Conservation (phyloP, 2,329 filamentous ascomycete species). For the Knoxdaviesia proteae region DNA sequence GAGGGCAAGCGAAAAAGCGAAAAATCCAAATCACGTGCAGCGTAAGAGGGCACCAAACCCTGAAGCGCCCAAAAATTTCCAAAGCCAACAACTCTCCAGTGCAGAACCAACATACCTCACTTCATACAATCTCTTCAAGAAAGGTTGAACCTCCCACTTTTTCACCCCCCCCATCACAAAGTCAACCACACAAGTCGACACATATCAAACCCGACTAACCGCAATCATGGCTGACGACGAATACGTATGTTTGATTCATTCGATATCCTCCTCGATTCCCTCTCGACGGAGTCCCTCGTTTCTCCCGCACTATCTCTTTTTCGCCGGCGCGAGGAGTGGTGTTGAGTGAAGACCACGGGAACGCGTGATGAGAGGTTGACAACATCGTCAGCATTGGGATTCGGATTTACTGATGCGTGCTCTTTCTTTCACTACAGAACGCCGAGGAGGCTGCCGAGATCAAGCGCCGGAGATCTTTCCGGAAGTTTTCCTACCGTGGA, state of each 20-base stretch:
- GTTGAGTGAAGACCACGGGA: not conserved
- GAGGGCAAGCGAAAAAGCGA: no score
- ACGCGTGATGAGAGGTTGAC: constrained; percentile 2
- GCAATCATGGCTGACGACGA: constrained; percentile 66
- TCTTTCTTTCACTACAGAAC: constrained; percentile 37
- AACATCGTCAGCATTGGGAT: not conserved
- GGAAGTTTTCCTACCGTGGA: constrained; percentile 99
- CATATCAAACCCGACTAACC: constrained; percentile 13
- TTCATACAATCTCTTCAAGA: no score
- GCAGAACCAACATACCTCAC: no score
- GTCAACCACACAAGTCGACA: constrained; percentile 5
- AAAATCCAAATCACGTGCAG: not conserved
- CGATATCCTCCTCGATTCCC: constrained; percentile 8
- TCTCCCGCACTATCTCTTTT: constrained; percentile 1
- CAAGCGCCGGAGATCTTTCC: constrained; percentile 99
- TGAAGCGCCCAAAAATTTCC: constrained; percentile 4
- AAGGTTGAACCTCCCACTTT: no score
- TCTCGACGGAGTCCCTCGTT: constrained; percentile 5
- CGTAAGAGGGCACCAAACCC: constrained; percentile 5
- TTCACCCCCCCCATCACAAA: constrained; percentile 2
- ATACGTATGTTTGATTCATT: constrained; percentile 45
- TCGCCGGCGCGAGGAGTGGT: no score
- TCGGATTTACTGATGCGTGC: no score
- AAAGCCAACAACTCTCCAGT: not conserved
- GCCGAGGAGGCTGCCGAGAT: constrained; percentile 96